Base-by-base conservation (phyloP, 768 basidiomycete genomes). In the Mycena leptocephala region DNA sequence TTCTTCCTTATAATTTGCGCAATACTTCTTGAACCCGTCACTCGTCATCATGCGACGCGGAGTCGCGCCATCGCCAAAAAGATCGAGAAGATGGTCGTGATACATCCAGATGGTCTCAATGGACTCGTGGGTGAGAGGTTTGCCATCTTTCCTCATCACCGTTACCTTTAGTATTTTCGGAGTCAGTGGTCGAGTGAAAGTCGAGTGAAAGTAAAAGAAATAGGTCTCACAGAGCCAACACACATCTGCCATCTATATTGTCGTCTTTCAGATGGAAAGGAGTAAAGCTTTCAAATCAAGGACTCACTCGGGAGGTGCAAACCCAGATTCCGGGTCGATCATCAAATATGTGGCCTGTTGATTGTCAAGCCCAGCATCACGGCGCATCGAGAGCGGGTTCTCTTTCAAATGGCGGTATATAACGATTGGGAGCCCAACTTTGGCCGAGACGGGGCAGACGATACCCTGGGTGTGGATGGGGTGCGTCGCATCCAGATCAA, bases 21-120 rank as follows among this genome's bases (percentile, higher is more conserved):
- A 73, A 46, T 69, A 76, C 30, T 32, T 35, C 26, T 37, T 24
- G 55, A 76, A 76, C 32, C 32, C 59, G 4, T 69, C 39, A 24
- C 41, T 32, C 26, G 71, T 76, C 76, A 76, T 73, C 66, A 28
- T 55, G 10, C 26, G 39, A 55, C 39, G 56, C n/a, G 72, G 62
- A 4, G 63, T 7, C 26, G n/a, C 14, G 30, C 39, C 66, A n/a
- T 76, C 67, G 65, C 76, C 82, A 58, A 84, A 84, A 39, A 83
- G 71, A 71, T 78, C 77, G 35, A 85, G 79, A 8, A 85, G 62
- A 63, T 81, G 74, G 76, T 86, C 84, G 37, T 83, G 81, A 33
- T 82, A 86, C 82, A 84, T 84, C 79, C 84, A 80, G n/a, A 81
- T 80, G 1, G 81, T 80, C 74, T 80, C 79, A 46, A 80, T 80